Base-by-base conservation (phyloP, 225 moss, liverwort and hornwort genomes). In the Straminergon stramineum region DNA sequence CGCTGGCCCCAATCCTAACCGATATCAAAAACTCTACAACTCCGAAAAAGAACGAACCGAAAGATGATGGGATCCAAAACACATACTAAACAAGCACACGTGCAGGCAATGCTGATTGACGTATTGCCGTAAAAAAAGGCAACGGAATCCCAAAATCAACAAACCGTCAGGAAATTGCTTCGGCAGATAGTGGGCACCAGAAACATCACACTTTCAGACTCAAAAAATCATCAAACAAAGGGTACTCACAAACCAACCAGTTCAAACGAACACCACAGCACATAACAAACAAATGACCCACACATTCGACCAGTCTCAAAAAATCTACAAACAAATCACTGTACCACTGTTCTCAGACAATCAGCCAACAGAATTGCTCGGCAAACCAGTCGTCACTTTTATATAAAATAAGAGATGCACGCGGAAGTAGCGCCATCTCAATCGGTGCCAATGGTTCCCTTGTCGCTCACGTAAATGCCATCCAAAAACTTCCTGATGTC, bases 401-500 rank as follows among this genome's bases (percentile, higher is more conserved):
- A 89, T 58, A 52, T 27, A 88, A 6, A 77, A 71, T 62, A 41
- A 21, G 45, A 63, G 26, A 63, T 81, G 75, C 91, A 69, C 15
- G 43, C 56, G 64, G 52, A 71, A 83, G 55, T 60, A 48, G 41
- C 28, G 57, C 51, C 88, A 27, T n/a, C 55, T 88, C 85, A 93
- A 75, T 97, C 97, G 3, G 77, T 91, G 2, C 79, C 81, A 11
- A 97, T 97, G 68, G 93, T 93, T 88, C 92, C 96, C 91, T 94
- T 96, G 92, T 96, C 96, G 30, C 95, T 95, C 78, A 95, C 94
- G 74, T 94, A 94, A 48, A 94, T 94, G 82, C 95, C 95, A 64
- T 95, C 95, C 89, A 95, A 85, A 91, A 95, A 95, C 90, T 95
- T 96, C 88, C 95, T 75, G 86, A 96, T 96, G 56, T 96, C 96